These are phyloP conservation scores for Jaltomata sinuosa DNA, from an alignment of 257 asterid species.

Conservation along the genomic window DNA sequence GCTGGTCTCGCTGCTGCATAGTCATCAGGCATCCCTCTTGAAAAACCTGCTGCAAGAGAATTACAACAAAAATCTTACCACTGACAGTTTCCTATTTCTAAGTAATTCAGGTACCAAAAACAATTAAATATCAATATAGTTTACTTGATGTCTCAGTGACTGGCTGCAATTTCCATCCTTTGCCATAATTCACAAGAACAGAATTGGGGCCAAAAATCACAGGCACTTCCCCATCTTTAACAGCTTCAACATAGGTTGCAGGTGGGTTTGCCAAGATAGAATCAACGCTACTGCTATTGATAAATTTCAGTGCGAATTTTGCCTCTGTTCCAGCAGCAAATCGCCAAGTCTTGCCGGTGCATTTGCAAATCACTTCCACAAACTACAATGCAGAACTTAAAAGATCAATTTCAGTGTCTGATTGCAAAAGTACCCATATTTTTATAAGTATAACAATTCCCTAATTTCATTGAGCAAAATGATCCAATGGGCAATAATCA, in stretches of 20 bases:
- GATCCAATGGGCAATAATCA: not conserved
- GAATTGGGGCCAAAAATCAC: constrained; percentile 75
- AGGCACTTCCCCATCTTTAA: constrained; percentile 70
- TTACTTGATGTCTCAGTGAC: constrained; percentile 34
- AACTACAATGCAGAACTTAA: constrained; percentile 25
- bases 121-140: not conserved
- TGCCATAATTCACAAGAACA: constrained; percentile 58
- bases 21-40: not conserved
- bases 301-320: constrained; percentile 60
- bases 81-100: not conserved
- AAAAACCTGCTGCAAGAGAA: not conserved
- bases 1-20: not conserved
- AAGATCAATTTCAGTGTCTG: not conserved
- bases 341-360: constrained; percentile 68
- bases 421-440: not conserved
- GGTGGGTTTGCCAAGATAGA: constrained; percentile 14
- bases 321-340: constrained; percentile 76
- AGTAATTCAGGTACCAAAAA: not conserved
- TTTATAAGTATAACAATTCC: not conserved
- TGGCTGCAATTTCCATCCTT: constrained; percentile 70
- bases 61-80: not conserved
- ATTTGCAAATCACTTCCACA: constrained; percentile 69
- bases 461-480: not conserved
- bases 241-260: constrained; percentile 69
- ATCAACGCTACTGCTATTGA: constrained; percentile 39